phyloP scores from a whole-genome alignment of 2,329 filamentous ascomycete species.

The Botrytis medusae region DNA sequence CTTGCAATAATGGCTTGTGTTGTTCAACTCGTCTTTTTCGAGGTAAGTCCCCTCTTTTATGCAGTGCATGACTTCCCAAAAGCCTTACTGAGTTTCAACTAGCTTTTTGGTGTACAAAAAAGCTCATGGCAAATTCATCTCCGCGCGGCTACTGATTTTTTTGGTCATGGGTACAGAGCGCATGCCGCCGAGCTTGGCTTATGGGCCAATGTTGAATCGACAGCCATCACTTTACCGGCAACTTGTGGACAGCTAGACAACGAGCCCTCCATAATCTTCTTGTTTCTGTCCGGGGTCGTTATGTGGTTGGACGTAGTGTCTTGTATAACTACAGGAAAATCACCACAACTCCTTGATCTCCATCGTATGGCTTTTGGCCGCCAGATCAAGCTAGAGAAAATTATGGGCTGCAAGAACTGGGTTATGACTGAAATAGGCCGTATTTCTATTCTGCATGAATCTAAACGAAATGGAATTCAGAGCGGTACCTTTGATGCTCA shows the following conservation, averaged over 20 bases:
- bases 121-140: slow-evolving; percentile 34
- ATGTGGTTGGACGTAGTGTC: slow-evolving; percentile 53
- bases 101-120: slow-evolving; percentile 47
- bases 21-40: slow-evolving; percentile 55
- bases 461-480: slow-evolving; percentile 51
- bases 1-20: slow-evolving; percentile 50
- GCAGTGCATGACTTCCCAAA: slow-evolving; percentile 38
- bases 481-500: slow-evolving; percentile 22
- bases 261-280: slow-evolving; percentile 46
- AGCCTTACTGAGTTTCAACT: slow-evolving; percentile 30
- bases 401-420: slow-evolving; percentile 59
- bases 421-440: slow-evolving; percentile 54
- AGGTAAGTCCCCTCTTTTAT: slow-evolving; percentile 36
- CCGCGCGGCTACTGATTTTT: slow-evolving; percentile 32
- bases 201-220: background rate
- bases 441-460: slow-evolving; percentile 53
- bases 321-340: slow-evolving; percentile 47
- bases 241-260: slow-evolving; percentile 22
- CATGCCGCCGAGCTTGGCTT: slow-evolving; percentile 19
- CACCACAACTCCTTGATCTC: slow-evolving; percentile 46
- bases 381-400: slow-evolving; percentile 46
- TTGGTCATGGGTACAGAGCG: slow-evolving; percentile 20
- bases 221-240: background rate
- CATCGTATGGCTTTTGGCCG: slow-evolving; percentile 44
- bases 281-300: slow-evolving; percentile 50